Percentiles rank a stretch among this genome's conserved stretches.
Conservation (phyloP, 2,329 filamentous ascomycete species). For the Dryadomyces quercus-mongolicae region DNA sequence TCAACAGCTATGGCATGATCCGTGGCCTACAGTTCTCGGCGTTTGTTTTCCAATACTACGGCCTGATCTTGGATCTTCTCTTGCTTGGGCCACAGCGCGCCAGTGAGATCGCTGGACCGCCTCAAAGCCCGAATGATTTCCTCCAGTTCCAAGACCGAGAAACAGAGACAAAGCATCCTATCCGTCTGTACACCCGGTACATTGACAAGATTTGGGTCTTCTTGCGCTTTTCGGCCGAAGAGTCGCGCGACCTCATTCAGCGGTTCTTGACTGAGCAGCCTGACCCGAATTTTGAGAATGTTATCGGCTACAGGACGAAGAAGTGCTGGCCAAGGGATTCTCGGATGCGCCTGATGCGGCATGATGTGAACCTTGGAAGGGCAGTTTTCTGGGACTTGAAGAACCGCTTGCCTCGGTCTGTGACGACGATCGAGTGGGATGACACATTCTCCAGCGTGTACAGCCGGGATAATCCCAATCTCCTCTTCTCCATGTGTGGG, state of each 20-base stretch:
- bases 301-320: constrained; percentile 98
- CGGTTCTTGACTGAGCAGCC: constrained; percentile 96
- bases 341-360: constrained; percentile 94
- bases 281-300: constrained; percentile 97
- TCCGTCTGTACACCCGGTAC: constrained; percentile 93
- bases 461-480: constrained; percentile 92
- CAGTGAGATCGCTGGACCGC: constrained; percentile 93
- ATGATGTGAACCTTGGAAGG: constrained; percentile 93
- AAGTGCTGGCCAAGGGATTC: constrained; percentile 99
- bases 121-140: constrained; percentile 92
- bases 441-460: constrained; percentile 98
- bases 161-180: constrained; percentile 86
- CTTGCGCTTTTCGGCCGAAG: constrained; percentile 83
- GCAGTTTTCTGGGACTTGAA: constrained; percentile 99
- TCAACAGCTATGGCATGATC: constrained; percentile 97
- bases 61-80: constrained; percentile 84
- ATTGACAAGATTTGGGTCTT: constrained; percentile 99
- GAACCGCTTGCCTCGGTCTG: constrained; percentile 84
- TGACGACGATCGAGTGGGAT: constrained; percentile 98
- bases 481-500: constrained; percentile 95
- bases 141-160: constrained; percentile 90
- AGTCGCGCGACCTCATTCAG: constrained; percentile 91
- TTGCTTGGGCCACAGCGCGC: constrained; percentile 87
- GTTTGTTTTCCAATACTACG: constrained; percentile 98
- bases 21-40: constrained; percentile 95